Evolutionary conservation across 805 yeast species (phyloP), one percentile per base, ranked within the genome.

Genomic region (Yamadazyma phyllophila): DNA sequence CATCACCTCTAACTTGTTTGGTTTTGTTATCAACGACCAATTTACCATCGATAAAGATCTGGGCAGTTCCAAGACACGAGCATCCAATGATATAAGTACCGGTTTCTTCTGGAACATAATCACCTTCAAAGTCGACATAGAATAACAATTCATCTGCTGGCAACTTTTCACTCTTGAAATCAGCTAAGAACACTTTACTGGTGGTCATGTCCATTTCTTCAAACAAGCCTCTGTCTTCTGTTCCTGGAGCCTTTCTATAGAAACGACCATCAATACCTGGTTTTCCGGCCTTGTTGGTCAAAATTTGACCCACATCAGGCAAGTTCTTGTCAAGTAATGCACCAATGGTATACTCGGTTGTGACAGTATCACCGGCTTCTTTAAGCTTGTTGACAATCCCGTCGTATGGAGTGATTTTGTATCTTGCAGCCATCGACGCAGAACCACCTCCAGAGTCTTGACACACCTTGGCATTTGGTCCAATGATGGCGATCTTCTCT

Each of bases 361-460:
- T 30, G 16, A 62, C 51, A 7, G 60, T 54, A 43, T 55, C 50
- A 11, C 61, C 66, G 41, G 55, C 61, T 44, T 58, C 55, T 34
- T 53, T 42, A 42, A 66, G 48, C 43, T 63, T 65, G 12, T 59
- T 50, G 8, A 58, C 44, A 44, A 80, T 73, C 13, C 76, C 81
- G 13, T 77, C 75, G 36, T 58, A 71, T 3, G 82, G 81, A 11
- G 80, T 62, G 7, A 76, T 66, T 12, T 69, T 62, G 57, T 78
- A 76, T 55, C 76, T 71, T 4, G 81, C 73, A 16, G 62, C 60
- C 50, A 77, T 61, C 9, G 80, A 65, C 31, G 85, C 83, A 15
- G 84, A 80, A 7, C 86, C 86, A 50, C 86, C 86, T 47, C 86
- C 85, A 17, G 80, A 74, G 49, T 67, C 75, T 33, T 74, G 71